Percentiles rank a stretch among this genome's conserved stretches.
Conservation (phyloP, 768 basidiomycete genomes). For the Coprinellus micaceus region DNA sequence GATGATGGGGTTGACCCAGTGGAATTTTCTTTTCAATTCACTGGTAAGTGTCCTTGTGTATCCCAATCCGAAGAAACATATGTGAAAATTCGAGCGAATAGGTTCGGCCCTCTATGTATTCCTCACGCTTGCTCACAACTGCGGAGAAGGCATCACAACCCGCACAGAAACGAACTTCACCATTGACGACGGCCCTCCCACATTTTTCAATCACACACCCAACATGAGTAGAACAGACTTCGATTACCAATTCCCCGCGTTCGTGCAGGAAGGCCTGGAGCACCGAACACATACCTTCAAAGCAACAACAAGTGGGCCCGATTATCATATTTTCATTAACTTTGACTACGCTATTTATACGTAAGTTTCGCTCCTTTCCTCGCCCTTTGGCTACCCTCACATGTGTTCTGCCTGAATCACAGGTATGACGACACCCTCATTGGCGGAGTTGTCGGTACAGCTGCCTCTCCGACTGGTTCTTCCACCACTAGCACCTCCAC, state of each 20-base stretch:
- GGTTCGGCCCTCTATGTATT: slow-evolving; percentile 37
- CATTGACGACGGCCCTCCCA: slow-evolving; percentile 14
- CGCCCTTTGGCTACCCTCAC: neutral
- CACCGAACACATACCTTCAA: slow-evolving; percentile 6
- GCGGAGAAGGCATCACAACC: slow-evolving; percentile 17
- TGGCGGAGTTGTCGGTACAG: neutral
- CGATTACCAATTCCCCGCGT: slow-evolving; percentile 19
- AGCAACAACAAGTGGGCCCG: neutral
- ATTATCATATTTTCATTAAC: slow-evolving; percentile 8
- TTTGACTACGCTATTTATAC: slow-evolving; percentile 15
- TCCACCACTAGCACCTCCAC: neutral
- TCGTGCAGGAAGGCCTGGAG: slow-evolving; percentile 11
- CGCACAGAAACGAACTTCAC: slow-evolving; percentile 22
- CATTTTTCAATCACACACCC: slow-evolving; percentile 17
- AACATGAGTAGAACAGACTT: slow-evolving; percentile 7
- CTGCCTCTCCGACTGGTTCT: neutral
- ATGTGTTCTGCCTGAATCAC: neutral
- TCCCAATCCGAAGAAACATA: neutral
- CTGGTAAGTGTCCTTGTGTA: slow-evolving; percentile 21
- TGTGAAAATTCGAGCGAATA: slow-evolving; percentile 7
- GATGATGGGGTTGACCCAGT: neutral
- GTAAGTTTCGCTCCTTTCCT: slow-evolving; percentile 2
- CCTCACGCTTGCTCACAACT: slow-evolving; percentile 34
- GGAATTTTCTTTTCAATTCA: slow-evolving; percentile 18
- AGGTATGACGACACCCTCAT: slow-evolving; percentile 1